Evolutionary conservation across 2,329 filamentous ascomycete species (phyloP).

Genomic region (Endothia cerciana): DNA sequence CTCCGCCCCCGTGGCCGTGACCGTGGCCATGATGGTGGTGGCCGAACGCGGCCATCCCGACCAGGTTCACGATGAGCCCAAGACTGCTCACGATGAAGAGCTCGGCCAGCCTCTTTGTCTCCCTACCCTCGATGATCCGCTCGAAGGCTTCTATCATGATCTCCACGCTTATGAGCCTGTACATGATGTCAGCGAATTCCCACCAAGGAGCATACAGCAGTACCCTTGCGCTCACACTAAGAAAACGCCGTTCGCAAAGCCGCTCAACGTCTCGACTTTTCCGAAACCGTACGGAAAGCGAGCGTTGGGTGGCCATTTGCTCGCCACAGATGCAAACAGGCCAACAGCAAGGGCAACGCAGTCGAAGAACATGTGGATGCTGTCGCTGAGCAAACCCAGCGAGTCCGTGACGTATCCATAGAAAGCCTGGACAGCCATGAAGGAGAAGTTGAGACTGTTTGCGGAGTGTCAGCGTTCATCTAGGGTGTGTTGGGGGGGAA

Average conservation of each 20-base stretch:
- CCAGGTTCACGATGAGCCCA: slow-evolving; percentile 86
- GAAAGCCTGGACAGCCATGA: slow-evolving; percentile 93
- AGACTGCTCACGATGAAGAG: slow-evolving; percentile 86
- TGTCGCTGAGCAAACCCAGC: slow-evolving; percentile 92
- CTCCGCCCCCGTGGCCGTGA: slow-evolving; percentile 35
- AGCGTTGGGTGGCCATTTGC: slow-evolving; percentile 91
- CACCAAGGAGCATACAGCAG: not conserved
- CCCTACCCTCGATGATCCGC: slow-evolving; percentile 78
- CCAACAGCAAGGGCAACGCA: slow-evolving; percentile 91
- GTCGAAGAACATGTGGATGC: slow-evolving; percentile 99
- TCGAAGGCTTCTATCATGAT: slow-evolving; percentile 96
- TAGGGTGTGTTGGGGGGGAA: too few relatives aligned
- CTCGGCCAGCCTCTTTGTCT: slow-evolving; percentile 84
- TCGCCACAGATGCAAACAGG: slow-evolving; percentile 88
- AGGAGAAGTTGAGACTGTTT: slow-evolving; percentile 82
- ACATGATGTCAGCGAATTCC: slow-evolving; percentile 10
- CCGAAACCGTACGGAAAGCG: slow-evolving; percentile 94
- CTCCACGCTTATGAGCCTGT: slow-evolving; percentile 86
- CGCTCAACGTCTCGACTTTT: slow-evolving; percentile 94
- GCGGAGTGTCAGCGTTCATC: slow-evolving; percentile 4
- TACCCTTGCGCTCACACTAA: slow-evolving; percentile 67
- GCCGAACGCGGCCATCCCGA: slow-evolving; percentile 86
- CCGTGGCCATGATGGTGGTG: slow-evolving; percentile 61
- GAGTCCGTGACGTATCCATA: slow-evolving; percentile 95
- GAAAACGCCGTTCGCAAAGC: slow-evolving; percentile 95